Evolutionary conservation across 1,139 yeast genomes (phyloP), one percentile per base, ranked within the genome.

Genomic region (Scheffersomyces stambukii): DNA sequence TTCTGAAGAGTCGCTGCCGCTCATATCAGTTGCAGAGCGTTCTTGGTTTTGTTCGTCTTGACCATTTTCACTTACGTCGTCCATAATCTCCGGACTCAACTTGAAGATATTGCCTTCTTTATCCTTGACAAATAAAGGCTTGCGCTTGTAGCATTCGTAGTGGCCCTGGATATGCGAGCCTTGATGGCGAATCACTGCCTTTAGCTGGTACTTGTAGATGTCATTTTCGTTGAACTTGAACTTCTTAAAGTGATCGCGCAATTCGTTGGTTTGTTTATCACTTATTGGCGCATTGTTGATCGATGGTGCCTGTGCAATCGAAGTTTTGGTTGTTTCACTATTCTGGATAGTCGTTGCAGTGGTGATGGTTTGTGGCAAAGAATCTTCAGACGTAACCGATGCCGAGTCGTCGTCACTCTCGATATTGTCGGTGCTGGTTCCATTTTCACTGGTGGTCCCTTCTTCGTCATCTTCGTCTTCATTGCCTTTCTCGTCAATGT

Each of bases 151-250:
- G 42, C 91, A 81, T 46, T 83, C 93, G 47, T 84, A 91, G 50
- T 91, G 98, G 1, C 97, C 98, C 27, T 80, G 77, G 12, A 81
- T 72, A 54, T 91, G 97, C 1, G 93, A 78, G 0, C 97, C 98
- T 30, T 79, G 76, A 50, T 91, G 98, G 37, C 86, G 70, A 14
- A 91, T 77, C 42, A 86, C 63, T 1, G 96, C 84, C 40, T 70
- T 72, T 21, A 91, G 63, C 36, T 64, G 63, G 51, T 85, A 88
- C 25, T 58, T 68, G 41, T 69, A 70, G 15, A 53, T 45, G 35
- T 67, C 70, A 37, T 64, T 64, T 4, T 65, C 72, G 41, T 56
- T 62, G 46, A 67, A 67, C 35, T 64, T 60, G 40, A 67, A 67
- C 22, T 51, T 46, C 28, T 54, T 56, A 45, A 66, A 67, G 40